phyloP scores from a whole-genome alignment of 2,329 filamentous ascomycete genomes.

The Cladosporium halotolerans region DNA sequence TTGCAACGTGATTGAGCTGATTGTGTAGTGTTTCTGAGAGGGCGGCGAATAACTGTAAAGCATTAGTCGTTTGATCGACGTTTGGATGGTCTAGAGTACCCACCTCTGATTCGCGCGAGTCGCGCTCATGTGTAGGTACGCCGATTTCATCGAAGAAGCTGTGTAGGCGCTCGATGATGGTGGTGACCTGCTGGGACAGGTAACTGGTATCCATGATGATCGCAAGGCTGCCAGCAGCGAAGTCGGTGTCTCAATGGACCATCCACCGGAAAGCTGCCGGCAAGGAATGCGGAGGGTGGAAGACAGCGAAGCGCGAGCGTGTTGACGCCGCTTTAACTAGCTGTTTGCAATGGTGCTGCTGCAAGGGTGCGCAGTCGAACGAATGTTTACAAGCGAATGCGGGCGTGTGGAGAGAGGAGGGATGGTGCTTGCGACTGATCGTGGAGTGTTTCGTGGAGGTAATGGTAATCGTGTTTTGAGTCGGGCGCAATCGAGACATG shows the following conservation, averaged over 20 bases:
- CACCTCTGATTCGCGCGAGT: conserved; percentile 84
- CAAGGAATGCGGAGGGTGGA: conserved; percentile 16
- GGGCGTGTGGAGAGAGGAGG: neutral
- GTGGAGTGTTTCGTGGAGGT: too few species aligned
- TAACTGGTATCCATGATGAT: conserved; percentile 78
- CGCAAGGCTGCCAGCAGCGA: conserved; percentile 26
- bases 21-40: conserved; percentile 87
- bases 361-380: neutral
- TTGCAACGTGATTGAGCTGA: conserved; percentile 76
- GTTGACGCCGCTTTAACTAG: neutral
- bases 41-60: conserved; percentile 68
- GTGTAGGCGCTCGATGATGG: conserved; percentile 87
- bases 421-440: neutral
- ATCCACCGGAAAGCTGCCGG: conserved; percentile 14
- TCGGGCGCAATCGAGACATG: too few species aligned
- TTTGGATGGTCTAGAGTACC: conserved; percentile 23
- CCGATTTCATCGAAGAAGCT: conserved; percentile 96
- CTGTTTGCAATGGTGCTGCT: neutral
- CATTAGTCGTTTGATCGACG: conserved; percentile 5
- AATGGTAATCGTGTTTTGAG: too few species aligned
- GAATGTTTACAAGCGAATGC: neutral
- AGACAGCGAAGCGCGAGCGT: neutral
- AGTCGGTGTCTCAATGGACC: conserved; percentile 15
- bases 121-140: conserved; percentile 86
- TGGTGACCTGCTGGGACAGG: conserved; percentile 89